Conservation (phyloP, 345 rosid species). For the Iberis pinnata region DNA sequence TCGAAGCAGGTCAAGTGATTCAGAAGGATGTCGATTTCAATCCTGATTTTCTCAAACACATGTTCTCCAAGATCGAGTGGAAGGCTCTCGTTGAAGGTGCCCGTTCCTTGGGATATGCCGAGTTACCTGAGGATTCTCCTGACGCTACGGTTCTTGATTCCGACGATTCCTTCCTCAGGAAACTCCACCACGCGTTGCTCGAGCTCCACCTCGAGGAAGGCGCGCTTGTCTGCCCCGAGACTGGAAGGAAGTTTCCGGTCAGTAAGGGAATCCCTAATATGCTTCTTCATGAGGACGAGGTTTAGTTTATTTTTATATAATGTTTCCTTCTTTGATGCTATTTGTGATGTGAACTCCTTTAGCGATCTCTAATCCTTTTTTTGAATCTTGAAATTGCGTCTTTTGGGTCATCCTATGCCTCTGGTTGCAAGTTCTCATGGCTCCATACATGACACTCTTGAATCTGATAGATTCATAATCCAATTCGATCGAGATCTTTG, state of each 20-base stretch:
- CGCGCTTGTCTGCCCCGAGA: conserved; percentile 82
- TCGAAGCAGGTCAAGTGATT: conserved; percentile 54
- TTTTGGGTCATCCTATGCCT: too few relatives aligned
- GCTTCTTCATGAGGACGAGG: conserved; percentile 98
- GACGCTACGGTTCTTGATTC: conserved; percentile 49
- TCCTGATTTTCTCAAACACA: conserved; percentile 59
- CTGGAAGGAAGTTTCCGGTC: conserved; percentile 64
- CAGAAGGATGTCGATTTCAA: conserved; percentile 73
- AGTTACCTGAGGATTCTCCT: conserved; percentile 54
- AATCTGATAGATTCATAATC: too few relatives aligned
- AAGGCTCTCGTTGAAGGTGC: conserved; percentile 65
- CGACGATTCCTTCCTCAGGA: conserved; percentile 51
- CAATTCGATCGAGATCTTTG: too few relatives aligned
- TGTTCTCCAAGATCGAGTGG: conserved; percentile 76
- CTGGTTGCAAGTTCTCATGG: too few relatives aligned
- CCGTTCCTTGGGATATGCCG: conserved; percentile 52
- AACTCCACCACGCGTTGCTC: conserved; percentile 74
- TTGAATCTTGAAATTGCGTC: background rate
- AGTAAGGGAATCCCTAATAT: conserved; percentile 84
- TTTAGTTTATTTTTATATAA: too few relatives aligned
- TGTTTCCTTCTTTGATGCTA: too few relatives aligned
- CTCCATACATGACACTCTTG: too few relatives aligned
- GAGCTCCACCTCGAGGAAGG: conserved; percentile 91
- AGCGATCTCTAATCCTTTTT: background rate
- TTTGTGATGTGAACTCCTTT: conserved; percentile 12